Evolutionary conservation across 2,329 filamentous ascomycete genomes (phyloP).

Genomic region (Claviceps spartinae): DNA sequence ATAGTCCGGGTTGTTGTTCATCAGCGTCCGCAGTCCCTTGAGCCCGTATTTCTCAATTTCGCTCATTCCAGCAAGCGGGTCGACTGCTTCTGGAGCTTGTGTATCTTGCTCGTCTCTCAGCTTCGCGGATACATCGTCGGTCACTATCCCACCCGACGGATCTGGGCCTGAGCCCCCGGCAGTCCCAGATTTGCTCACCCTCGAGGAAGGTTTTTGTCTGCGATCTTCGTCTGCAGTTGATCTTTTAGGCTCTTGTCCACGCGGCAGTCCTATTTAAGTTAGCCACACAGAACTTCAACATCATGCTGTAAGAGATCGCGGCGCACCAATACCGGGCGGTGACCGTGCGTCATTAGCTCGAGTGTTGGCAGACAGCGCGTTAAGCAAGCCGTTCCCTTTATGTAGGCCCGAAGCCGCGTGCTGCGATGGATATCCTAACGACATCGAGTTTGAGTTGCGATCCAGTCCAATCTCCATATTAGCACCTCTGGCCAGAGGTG

Average conservation of each 20-base stretch:
- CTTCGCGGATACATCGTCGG: conserved; percentile 26
- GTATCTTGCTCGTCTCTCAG: conserved; percentile 29
- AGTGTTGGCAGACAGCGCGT: conserved; percentile 47
- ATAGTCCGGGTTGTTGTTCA: conserved; percentile 51
- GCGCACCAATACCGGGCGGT: conserved; percentile 27
- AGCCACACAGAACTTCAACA: conserved; percentile 6
- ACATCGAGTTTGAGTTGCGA: conserved; percentile 34
- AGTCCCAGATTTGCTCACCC: conserved; percentile 25
- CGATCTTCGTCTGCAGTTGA: conserved; percentile 16
- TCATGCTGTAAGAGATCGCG: conserved; percentile 4
- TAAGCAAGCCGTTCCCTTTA: conserved; percentile 48
- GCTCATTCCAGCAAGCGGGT: conserved; percentile 48
- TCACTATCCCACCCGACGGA: conserved; percentile 34
- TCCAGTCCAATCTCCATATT: conserved; percentile 47
- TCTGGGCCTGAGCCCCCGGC: conserved; percentile 24
- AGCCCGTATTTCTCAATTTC: conserved; percentile 50
- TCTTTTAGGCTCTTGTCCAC: conserved; percentile 30
- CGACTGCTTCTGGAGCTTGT: conserved; percentile 30
- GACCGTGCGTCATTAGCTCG: conserved; percentile 36
- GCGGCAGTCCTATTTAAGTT: conserved; percentile 18
- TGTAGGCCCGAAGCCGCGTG: conserved; percentile 24
- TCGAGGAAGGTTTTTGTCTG: conserved; percentile 29
- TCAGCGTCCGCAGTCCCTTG: conserved; percentile 48
- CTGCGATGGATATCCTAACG: conserved; percentile 39
- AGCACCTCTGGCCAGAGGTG: conserved; percentile 42